Conservation (phyloP, 192 early-diverging fungal genomes). For the Linnemannia exigua region DNA sequence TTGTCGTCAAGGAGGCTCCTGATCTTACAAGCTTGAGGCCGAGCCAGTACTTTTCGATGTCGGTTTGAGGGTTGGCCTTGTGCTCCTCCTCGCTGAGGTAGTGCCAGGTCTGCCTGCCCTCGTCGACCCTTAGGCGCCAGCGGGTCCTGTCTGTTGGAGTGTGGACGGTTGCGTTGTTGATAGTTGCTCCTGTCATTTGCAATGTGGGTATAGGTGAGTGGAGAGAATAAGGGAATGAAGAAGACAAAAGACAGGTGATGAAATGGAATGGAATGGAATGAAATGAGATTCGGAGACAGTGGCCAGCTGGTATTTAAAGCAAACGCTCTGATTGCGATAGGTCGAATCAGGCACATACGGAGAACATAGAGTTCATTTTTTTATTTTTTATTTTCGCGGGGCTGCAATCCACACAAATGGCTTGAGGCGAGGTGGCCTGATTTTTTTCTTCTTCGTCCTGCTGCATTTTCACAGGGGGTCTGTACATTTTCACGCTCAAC, state of each 20-base stretch:
- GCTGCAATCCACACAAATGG: not conserved
- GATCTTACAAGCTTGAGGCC: constrained; percentile 71
- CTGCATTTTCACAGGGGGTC: not conserved
- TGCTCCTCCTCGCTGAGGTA: constrained; percentile 73
- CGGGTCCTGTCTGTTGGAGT: constrained; percentile 80
- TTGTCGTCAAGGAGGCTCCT: not conserved
- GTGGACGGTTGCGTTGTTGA: constrained; percentile 15
- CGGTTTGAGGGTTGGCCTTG: constrained; percentile 79
- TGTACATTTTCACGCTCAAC: not conserved
- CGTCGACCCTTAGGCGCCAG: constrained; percentile 89
- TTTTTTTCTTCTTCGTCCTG: constrained; percentile 35
- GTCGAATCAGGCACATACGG: not conserved
- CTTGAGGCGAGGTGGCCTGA: constrained; percentile 45
- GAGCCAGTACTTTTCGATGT: constrained; percentile 91
- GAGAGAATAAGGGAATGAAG: not conserved
- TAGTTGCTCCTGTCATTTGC: constrained; percentile 26
- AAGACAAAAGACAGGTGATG: too few species aligned
- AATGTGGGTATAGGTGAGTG: not conserved
- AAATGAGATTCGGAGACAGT: not conserved
- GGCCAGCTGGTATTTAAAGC: not conserved
- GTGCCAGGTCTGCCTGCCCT: constrained; percentile 95
- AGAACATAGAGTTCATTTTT: not conserved
- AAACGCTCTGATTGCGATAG: not conserved
- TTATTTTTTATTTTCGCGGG: not conserved
- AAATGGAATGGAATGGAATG: constrained; percentile 6